These are phyloP conservation scores for Peronosclerospora sorghi DNA, from an alignment of 352 stramenopile genomes.

Conservation along the genomic window DNA sequence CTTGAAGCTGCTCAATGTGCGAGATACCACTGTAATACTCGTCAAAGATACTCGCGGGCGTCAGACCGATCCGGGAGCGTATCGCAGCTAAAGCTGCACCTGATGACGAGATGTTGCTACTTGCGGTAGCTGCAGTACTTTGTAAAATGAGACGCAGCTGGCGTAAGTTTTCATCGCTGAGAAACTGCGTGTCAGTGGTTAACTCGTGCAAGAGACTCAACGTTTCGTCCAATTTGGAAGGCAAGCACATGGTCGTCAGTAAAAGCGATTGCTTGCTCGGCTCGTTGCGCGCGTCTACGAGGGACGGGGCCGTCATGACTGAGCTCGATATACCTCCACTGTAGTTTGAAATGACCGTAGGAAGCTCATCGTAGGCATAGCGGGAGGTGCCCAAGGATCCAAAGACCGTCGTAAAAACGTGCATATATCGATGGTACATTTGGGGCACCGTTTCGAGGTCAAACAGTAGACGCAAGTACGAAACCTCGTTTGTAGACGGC, in stretches of 20 bases:
- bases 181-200: conserved; percentile 67
- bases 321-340: conserved; percentile 64
- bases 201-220: conserved; percentile 46
- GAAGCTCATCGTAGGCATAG: conserved; percentile 49
- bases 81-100: conserved; percentile 48
- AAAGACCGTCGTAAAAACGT: conserved; percentile 61
- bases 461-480: conserved; percentile 68
- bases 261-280: conserved; percentile 49
- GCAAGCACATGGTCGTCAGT: conserved; percentile 55
- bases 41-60: conserved; percentile 36
- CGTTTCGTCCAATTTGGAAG: conserved; percentile 60
- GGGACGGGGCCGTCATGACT: conserved; percentile 39
- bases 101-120: conserved; percentile 57
- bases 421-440: conserved; percentile 56
- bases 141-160: conserved; percentile 68
- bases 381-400: conserved; percentile 61
- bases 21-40: conserved; percentile 65
- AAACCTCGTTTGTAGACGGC: conserved; percentile 75
- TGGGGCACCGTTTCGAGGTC: conserved; percentile 39
- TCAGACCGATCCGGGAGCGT: conserved; percentile 49
- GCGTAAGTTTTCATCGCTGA: conserved; percentile 51
- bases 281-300: conserved; percentile 27
- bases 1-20: conserved; percentile 65
- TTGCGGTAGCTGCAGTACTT: conserved; percentile 54
- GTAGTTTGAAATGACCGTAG: conserved; percentile 68